A percentile compares a stretch with the other conserved stretches of the same genome.
phyloP scores from a whole-genome alignment of 1,284 basidiomycete genomes.

The Cutaneotrichosporon dermatis region DNA sequence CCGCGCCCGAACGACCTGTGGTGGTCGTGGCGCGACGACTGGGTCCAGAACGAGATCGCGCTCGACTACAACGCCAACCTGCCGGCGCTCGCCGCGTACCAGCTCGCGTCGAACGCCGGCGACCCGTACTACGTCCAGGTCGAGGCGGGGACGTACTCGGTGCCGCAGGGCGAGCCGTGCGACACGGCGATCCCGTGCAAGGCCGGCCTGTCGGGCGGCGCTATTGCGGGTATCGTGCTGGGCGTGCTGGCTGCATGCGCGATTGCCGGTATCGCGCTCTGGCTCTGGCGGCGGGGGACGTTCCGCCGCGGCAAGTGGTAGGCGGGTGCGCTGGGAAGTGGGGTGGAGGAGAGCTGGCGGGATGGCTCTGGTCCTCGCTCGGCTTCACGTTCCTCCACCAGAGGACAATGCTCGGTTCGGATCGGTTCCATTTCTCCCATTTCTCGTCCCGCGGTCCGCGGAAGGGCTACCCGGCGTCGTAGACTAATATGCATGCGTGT shows the following conservation, averaged over 20 bases:
- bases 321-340: too few species aligned
- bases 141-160: conserved; percentile 62
- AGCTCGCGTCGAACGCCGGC: conserved; percentile 19
- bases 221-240: conserved; percentile 61
- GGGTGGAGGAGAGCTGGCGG: too few species aligned
- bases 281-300: neutral
- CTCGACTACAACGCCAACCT: conserved; percentile 74
- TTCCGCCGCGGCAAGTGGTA: too few species aligned
- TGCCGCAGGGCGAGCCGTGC: conserved; percentile 67
- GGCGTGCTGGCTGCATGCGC: conserved; percentile 60
- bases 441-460: too few species aligned
- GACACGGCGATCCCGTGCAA: conserved; percentile 64
- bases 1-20: conserved; percentile 70
- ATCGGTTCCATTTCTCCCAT: too few species aligned
- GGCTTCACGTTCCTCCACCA: too few species aligned
- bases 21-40: conserved; percentile 69
- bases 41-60: conserved; percentile 45
- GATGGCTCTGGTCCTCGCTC: too few species aligned
- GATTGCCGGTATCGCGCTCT: neutral
- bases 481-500: too few species aligned
- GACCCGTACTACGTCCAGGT: conserved; percentile 76
- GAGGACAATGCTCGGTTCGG: too few species aligned
- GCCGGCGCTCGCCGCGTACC: conserved; percentile 66
- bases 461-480: too few species aligned
- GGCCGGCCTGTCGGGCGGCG: conserved; percentile 56